Evolutionary conservation across 1,284 basidiomycete genomes (phyloP), one percentile per base, ranked within the genome.

Genomic region (Leccinum variabile): DNA sequence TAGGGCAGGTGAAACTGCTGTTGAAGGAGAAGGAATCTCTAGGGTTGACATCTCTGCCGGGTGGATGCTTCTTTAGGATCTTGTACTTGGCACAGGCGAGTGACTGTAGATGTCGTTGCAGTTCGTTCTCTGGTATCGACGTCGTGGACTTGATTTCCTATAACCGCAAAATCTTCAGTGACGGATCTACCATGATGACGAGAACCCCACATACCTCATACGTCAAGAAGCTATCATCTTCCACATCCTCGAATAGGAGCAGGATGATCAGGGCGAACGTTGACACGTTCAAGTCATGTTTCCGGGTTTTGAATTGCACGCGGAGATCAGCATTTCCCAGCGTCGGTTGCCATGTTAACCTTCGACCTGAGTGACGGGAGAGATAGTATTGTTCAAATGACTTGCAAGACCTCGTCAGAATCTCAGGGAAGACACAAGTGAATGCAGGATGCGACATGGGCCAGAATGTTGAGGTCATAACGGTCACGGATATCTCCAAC

Each of bases 11-110:
- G 76, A 99, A 99, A 55, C 84, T 82, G 14, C 78, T 72, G 69
- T 99, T 98, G 82, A 98, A 99, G 1, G 90, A 88, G 76, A 99
- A 99, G 0, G 83, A 82, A 73, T 99, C 97, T 14, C 79, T 80
- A 0, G 80, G 69, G 60, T 86, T 79, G 52, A 99, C 83, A 44
- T 98, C 95, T 41, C 95, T 85, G 3, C 93, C 87, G 56, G 91
- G 87, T 1, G 97, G 97, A 66, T 91, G 89, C 74, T 99, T 99
- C 74, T 88, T 92, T 63, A 99, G 77, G 39, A 99, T 84, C 72
- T 97, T 95, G 81, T 86, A 96, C 76, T 97, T 99, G n/a, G 92
- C 95, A 72, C 97, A 99, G 1, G 97, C 96, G 11, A 99, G 83
- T 0, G 95, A 96, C 75, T 99, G 97, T 9, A 99, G 82, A 65